Evolutionary conservation across 176 grass and related monocot genomes (phyloP).

Genomic region (Eragrostis curvula): DNA sequence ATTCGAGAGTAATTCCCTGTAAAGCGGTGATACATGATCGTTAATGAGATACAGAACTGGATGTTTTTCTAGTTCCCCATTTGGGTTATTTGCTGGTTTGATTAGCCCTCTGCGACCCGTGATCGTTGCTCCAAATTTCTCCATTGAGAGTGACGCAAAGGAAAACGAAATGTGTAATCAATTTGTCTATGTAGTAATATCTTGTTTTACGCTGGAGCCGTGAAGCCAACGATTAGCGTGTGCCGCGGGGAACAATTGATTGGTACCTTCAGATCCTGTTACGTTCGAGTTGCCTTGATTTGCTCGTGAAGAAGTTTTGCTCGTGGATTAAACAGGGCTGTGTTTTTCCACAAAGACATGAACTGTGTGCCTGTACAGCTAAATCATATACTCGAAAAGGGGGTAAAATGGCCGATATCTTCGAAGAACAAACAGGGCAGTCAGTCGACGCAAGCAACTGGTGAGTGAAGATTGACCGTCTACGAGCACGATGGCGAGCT

Average conservation of each 20-base stretch:
- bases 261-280: background rate
- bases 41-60: no score
- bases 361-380: background rate
- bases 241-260: background rate
- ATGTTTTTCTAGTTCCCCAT: no score
- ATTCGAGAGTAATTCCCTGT: no score
- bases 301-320: background rate
- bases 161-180: background rate
- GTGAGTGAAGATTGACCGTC: no score
- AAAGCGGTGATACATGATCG: no score
- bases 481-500: background rate
- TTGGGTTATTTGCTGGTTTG: background rate
- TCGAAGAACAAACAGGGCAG: background rate
- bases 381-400: background rate
- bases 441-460: background rate
- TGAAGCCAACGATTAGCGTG: background rate
- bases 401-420: background rate
- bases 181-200: background rate
- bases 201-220: background rate
- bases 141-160: background rate
- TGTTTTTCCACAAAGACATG: background rate
- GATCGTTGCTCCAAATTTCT: background rate
- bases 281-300: no score
- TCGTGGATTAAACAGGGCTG: no score
- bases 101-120: background rate